Percentiles rank a stretch among this genome's conserved stretches.
Evolutionary conservation across 2,329 filamentous ascomycete genomes (phyloP).

Genomic region (Pseudopyricularia cyperi): DNA sequence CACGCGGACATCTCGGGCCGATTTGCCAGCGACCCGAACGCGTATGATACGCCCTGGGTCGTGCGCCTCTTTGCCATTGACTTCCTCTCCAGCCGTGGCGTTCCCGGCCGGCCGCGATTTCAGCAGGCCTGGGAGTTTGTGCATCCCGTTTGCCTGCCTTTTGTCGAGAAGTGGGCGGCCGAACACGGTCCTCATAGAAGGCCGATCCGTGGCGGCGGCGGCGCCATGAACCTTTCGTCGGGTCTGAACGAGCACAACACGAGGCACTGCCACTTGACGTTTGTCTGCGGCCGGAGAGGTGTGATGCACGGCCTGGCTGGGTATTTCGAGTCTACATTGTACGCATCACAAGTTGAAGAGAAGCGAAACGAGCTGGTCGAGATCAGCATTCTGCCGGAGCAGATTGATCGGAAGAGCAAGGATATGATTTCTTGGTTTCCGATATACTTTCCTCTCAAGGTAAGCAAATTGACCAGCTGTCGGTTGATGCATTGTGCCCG

Average conservation of each 20-base stretch:
- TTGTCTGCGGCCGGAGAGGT: slow-evolving; percentile 65
- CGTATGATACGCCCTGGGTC: slow-evolving; percentile 87
- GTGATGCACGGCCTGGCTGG: slow-evolving; percentile 84
- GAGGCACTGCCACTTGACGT: slow-evolving; percentile 64
- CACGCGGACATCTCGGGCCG: slow-evolving; percentile 67
- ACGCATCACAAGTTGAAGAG: slow-evolving; percentile 37
- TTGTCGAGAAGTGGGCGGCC: slow-evolving; percentile 13
- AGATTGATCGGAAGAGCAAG: slow-evolving; percentile 82
- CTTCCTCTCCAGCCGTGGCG: slow-evolving; percentile 55
- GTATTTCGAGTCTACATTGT: slow-evolving; percentile 95
- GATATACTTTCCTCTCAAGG: slow-evolving; percentile 94
- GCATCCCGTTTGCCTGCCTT: slow-evolving; percentile 50
- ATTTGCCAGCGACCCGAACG: slow-evolving; percentile 46
- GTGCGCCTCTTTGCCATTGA: slow-evolving; percentile 86
- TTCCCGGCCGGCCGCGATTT: slow-evolving; percentile 47
- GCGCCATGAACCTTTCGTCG: slow-evolving; percentile 61
- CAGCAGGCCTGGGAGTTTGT: slow-evolving; percentile 70
- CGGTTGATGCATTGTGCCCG: background rate
- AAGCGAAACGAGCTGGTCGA: slow-evolving; percentile 49
- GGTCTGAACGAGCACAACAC: slow-evolving; percentile 87
- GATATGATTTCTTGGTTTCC: slow-evolving; percentile 99
- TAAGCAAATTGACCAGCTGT: slow-evolving; percentile 24
- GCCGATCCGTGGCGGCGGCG: slow-evolving; percentile 51
- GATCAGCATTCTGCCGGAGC: slow-evolving; percentile 83
- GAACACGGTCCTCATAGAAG: slow-evolving; percentile 46